Base-by-base conservation (phyloP, 2,329 filamentous ascomycete species). In the Paraphaeosphaeria minitans region DNA sequence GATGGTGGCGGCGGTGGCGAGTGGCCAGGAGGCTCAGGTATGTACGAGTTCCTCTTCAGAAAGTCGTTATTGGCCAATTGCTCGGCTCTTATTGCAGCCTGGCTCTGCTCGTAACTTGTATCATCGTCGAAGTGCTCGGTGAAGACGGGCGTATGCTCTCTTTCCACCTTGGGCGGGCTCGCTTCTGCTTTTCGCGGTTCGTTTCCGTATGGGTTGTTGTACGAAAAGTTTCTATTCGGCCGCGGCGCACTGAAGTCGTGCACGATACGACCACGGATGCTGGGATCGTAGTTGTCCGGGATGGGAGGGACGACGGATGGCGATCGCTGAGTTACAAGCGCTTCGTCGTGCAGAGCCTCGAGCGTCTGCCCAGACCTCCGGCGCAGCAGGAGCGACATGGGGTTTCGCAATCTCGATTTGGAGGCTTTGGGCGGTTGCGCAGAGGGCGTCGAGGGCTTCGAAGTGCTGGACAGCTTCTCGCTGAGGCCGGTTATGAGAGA, bases 221-320 rank as follows among this genome's bases (percentile, higher is more conserved):
- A 70, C 7, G 75, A 77, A 24, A 72, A 72, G 45, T 74, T 78
- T 51, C 79, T 74, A 55, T 82, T 80, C 43, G 80, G 76, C 53
- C 85, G 79, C 6, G 86, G 87, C 4, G 83, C 84, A 50, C 85
- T 87, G 70, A 89, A 89, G 66, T 89, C 87, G 74, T 89, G 86
- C 1, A 89, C 81, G 22, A 86, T 82, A 50, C 84, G 87, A 19
- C 86, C 87, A 53, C 84, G 82, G 58, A 88, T 89, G 54, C 85
- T 80, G 13, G 86, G 85, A 65, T 88, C 85, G 66, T 86, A 88
- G 65, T 87, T 83, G 58, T 86, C 85, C 2, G 85, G 84, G 54
- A 85, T 79, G 2, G 83, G 80, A 2, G 75, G 74, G 19, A 83
- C 76, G 45, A 75, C 71, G 8, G 72, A 63, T 13, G 82, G 68